Evolutionary conservation across 2,329 filamentous ascomycete species (phyloP), one percentile per base, ranked within the genome.

Genomic region (Chaetomium globosum): DNA sequence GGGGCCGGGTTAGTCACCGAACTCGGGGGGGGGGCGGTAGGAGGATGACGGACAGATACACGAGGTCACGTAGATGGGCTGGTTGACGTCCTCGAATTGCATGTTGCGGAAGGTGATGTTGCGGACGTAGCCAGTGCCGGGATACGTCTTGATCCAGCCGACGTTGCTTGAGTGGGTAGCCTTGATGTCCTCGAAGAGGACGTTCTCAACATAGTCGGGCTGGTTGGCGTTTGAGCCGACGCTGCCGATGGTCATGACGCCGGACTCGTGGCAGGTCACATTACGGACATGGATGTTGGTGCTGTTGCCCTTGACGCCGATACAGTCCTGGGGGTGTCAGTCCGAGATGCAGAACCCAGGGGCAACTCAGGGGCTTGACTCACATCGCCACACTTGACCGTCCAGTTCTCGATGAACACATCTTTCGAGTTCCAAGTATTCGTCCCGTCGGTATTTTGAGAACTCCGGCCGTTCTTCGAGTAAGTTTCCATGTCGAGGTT

Each of bases 401-500:
- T 79, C 77, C 80, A 82, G 66, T 83, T 83, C 19, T 73, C 72
- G 36, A 83, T 77, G 3, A 74, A 71, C 30, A 83, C 75, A 57
- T 80, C 77, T 55, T 78, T 78, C 16, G 81, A 82, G 71, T 83
- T 82, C 80, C 81, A 84, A 30, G 80, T 81, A 65, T 83, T 80
- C 57, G 78, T 77, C 4, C 81, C 81, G 68, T 84, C 82, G 1
- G 81, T 83, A 65, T 83, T 83, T 16, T 81, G 77, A 1, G 80
- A 80, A 46, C 71, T 76, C 77, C 78, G 81, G 62, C 78, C 75
- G 31, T 77, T 79, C 61, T 76, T 76, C 39, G 78, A 81, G 2
- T 77, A 80, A 1, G 81, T 77, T 67, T 81, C 81, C 77, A 83
- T 82, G 60, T 81, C 80, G n/a, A 83, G 73, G 65, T 83, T 83